phyloP scores from a whole-genome alignment of 1,284 basidiomycete species.

The Schizophyllum amplum region DNA sequence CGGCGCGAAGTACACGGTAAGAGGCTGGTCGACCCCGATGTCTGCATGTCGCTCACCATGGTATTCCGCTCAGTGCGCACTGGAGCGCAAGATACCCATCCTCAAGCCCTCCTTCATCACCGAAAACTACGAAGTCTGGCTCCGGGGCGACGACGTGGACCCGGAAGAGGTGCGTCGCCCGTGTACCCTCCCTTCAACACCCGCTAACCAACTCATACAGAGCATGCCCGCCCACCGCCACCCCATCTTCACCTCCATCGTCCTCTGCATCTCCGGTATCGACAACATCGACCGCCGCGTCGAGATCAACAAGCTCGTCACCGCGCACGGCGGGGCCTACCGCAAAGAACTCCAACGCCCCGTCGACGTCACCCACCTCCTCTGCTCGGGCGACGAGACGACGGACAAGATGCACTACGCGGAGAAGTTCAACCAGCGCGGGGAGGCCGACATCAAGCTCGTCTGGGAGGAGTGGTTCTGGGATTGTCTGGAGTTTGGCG shows the following conservation, averaged over 20 bases:
- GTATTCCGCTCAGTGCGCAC: slow-evolving; percentile 46
- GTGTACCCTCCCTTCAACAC: slow-evolving; percentile 1
- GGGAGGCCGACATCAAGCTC: slow-evolving; percentile 59
- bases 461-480: slow-evolving; percentile 87
- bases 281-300: slow-evolving; percentile 42
- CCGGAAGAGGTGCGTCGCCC: slow-evolving; percentile 26
- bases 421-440: slow-evolving; percentile 54
- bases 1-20: slow-evolving; percentile 73
- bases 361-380: slow-evolving; percentile 58
- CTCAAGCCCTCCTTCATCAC: slow-evolving; percentile 65
- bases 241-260: slow-evolving; percentile 55
- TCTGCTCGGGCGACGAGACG: slow-evolving; percentile 46
- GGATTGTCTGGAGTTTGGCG: slow-evolving; percentile 67
- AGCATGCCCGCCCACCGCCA: slow-evolving; percentile 49
- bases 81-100: slow-evolving; percentile 68
- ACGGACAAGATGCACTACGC: slow-evolving; percentile 68
- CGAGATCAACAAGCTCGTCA: slow-evolving; percentile 49
- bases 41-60: slow-evolving; percentile 4
- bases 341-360: slow-evolving; percentile 59
- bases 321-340: slow-evolving; percentile 46
- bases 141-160: slow-evolving; percentile 69
- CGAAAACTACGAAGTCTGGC: slow-evolving; percentile 64
- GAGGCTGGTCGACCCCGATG: slow-evolving; percentile 13
- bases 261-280: slow-evolving; percentile 63
- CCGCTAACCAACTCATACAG: slow-evolving; percentile 23